phyloP scores from a whole-genome alignment of 164 flowering plant genomes.

The Paratinospora sagittata region DNA sequence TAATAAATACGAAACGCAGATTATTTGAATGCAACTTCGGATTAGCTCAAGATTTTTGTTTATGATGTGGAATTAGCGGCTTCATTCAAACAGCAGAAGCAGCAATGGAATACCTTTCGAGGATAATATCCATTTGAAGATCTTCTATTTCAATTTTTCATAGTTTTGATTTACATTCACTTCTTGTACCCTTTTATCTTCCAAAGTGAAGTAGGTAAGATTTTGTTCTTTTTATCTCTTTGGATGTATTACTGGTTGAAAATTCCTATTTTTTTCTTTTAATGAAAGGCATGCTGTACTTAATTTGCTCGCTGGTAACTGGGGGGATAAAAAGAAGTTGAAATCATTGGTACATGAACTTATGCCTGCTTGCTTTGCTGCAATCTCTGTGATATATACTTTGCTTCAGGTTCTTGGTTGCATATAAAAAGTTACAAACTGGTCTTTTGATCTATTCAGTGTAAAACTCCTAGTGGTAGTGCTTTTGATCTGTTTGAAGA shows the following conservation, averaged over 20 bases:
- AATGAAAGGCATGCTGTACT: not conserved
- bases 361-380: too few relatives aligned
- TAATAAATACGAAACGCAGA: not conserved
- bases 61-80: not conserved
- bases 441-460: too few relatives aligned
- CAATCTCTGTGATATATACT: too few relatives aligned
- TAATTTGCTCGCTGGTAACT: not conserved
- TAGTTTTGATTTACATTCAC: not conserved
- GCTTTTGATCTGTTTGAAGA: too few relatives aligned
- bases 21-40: not conserved
- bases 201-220: not conserved
- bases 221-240: not conserved
- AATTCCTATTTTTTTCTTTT: not conserved
- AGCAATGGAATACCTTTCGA: not conserved
- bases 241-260: not conserved
- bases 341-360: not conserved
- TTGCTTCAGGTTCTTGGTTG: too few relatives aligned
- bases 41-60: not conserved
- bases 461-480: too few relatives aligned
- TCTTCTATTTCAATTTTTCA: not conserved
- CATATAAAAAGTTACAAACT: too few relatives aligned
- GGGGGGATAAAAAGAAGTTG: not conserved
- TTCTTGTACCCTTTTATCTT: not conserved
- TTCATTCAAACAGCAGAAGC: not conserved
- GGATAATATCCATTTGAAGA: not conserved